Percentiles rank a stretch among this genome's conserved stretches.
phyloP scores from a whole-genome alignment of 2,329 filamentous ascomycete genomes.

The Sporothrix curviconia region DNA sequence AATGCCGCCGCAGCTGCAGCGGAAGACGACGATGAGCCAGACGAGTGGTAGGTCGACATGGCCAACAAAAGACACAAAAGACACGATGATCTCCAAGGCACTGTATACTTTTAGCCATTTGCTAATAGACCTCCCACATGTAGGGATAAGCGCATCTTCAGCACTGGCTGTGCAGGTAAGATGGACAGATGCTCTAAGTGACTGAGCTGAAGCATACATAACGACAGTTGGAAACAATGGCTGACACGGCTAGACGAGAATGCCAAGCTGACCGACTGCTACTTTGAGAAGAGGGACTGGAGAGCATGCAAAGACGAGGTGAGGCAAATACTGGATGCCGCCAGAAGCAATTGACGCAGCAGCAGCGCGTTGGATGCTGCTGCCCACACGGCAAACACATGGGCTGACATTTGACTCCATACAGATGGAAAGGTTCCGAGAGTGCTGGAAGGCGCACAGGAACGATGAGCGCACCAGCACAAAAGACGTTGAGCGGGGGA shows the following conservation, averaged over 20 bases:
- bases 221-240: background rate
- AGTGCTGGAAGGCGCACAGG: conserved; percentile 85
- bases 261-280: conserved; percentile 85
- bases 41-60: conserved; percentile 79
- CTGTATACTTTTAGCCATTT: too few relatives aligned
- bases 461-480: conserved; percentile 77
- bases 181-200: background rate
- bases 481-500: conserved; percentile 50
- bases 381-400: background rate
- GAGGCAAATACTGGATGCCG: background rate
- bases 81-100: too few relatives aligned
- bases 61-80: too few relatives aligned
- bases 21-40: conserved; percentile 66
- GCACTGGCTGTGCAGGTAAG: conserved; percentile 82
- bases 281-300: conserved; percentile 96
- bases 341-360: background rate
- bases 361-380: too few relatives aligned
- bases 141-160: conserved; percentile 97
- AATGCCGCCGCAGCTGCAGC: conserved; percentile 30
- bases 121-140: too few relatives aligned
- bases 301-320: conserved; percentile 82
- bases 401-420: background rate
- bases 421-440: conserved; percentile 82
- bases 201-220: too few relatives aligned
- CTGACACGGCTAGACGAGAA: conserved; percentile 63